phyloP scores from a whole-genome alignment of 2,329 filamentous ascomycete genomes.

The Pseudocercospora musae region DNA sequence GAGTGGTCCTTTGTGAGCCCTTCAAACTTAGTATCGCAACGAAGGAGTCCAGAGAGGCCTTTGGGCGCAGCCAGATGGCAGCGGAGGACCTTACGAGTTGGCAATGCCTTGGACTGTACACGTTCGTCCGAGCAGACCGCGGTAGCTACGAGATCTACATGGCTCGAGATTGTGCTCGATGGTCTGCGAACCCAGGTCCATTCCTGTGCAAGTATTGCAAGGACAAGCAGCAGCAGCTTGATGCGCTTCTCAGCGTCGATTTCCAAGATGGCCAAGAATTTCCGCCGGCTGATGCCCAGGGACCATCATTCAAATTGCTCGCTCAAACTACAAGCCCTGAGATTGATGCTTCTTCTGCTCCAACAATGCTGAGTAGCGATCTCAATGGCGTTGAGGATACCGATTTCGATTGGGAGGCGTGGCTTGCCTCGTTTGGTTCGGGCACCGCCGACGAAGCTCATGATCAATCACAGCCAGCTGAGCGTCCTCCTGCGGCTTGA shows the following conservation, averaged over 20 bases:
- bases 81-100: slow-evolving; percentile 3
- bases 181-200: slow-evolving; percentile 2
- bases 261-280: background rate
- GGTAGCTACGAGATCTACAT: slow-evolving; percentile 5
- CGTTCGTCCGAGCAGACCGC: slow-evolving; percentile 7
- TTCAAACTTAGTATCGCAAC: slow-evolving; percentile 4
- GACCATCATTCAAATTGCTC: background rate
- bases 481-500: background rate
- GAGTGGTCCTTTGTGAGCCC: slow-evolving; percentile 10
- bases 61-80: slow-evolving; percentile 3
- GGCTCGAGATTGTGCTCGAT: slow-evolving; percentile 7
- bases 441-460: background rate
- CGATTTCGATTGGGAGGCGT: background rate
- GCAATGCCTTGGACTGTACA: slow-evolving; percentile 10
- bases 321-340: background rate
- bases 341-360: background rate
- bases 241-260: background rate
- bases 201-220: slow-evolving; percentile 12
- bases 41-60: background rate
- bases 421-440: background rate
- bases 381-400: background rate
- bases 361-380: background rate
- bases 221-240: slow-evolving; percentile 4
- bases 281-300: background rate
- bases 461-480: background rate